Evolutionary conservation across 805 yeast species (phyloP).

Genomic region (Teunomyces kruisii): DNA sequence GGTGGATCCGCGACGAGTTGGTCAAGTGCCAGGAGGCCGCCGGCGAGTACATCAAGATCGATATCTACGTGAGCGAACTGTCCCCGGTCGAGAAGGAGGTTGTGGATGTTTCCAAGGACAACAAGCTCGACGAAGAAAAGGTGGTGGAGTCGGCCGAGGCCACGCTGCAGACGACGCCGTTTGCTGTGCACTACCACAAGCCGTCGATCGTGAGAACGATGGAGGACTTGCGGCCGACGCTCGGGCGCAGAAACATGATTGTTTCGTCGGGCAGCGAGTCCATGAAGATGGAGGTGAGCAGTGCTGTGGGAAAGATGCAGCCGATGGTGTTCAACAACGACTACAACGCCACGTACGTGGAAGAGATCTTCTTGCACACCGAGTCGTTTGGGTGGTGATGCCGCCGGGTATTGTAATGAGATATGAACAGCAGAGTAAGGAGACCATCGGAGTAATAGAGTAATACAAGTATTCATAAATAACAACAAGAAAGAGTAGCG

Average conservation of each 20-base stretch:
- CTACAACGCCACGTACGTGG: conserved; percentile 24
- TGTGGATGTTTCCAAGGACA: neutral
- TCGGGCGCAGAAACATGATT: conserved; percentile 37
- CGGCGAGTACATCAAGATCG: conserved; percentile 26
- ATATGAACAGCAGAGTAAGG: too few species aligned
- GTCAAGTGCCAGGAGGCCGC: conserved; percentile 21
- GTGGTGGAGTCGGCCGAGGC: neutral
- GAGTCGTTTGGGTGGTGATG: conserved; percentile 49
- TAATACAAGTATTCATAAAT: too few species aligned
- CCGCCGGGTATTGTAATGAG: too few species aligned
- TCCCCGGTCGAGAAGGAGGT: neutral
- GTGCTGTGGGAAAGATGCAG: conserved; percentile 43
- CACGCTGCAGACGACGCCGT: neutral
- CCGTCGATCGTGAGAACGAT: conserved; percentile 21
- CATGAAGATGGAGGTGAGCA: conserved; percentile 39
- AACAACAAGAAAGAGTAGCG: too few species aligned
- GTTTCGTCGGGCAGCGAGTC: conserved; percentile 48
- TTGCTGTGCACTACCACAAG: conserved; percentile 18
- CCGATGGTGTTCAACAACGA: conserved; percentile 25
- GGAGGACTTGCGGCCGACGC: conserved; percentile 10
- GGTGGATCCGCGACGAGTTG: conserved; percentile 43
- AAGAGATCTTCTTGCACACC: conserved; percentile 51
- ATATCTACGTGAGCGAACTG: conserved; percentile 21
- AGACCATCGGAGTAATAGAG: too few species aligned
- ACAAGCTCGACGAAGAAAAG: neutral